A percentile compares a stretch with the other conserved stretches of the same genome.
Conservation (phyloP, 2,329 filamentous ascomycete species). For the Talaromyces funiculosus region DNA sequence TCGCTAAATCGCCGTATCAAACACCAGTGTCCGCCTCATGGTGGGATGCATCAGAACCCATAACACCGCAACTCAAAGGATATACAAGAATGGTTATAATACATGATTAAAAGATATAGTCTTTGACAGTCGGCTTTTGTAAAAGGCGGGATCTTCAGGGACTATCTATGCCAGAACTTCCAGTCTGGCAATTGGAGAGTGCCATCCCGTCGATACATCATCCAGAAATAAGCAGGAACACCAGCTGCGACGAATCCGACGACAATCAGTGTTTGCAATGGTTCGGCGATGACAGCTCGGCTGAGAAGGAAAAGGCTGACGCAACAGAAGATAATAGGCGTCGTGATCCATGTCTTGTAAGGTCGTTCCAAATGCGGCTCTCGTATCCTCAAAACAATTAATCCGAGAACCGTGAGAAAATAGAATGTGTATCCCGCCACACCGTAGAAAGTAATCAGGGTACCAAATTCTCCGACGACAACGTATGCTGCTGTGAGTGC, state of each 20-base stretch:
- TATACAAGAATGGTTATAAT: background rate
- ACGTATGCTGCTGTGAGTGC: slow-evolving; percentile 71
- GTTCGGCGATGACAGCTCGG: slow-evolving; percentile 83
- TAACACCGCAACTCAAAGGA: background rate
- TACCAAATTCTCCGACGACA: slow-evolving; percentile 80
- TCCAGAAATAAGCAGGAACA: slow-evolving; percentile 83
- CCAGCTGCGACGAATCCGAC: slow-evolving; percentile 77
- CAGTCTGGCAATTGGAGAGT: slow-evolving; percentile 29
- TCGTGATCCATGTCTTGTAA: slow-evolving; percentile 94
- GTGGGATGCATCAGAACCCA: slow-evolving; percentile 7
- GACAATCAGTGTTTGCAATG: slow-evolving; percentile 82
- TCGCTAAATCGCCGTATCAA: slow-evolving; percentile 6
- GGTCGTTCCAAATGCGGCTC: slow-evolving; percentile 85
- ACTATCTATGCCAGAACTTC: slow-evolving; percentile 42
- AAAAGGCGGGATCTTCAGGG: no score
- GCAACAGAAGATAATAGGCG: slow-evolving; percentile 96
- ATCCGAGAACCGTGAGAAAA: slow-evolving; percentile 86
- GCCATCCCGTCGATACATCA: slow-evolving; percentile 62
- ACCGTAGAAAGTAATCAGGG: slow-evolving; percentile 92
- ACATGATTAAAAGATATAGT: background rate
- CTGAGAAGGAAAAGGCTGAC: slow-evolving; percentile 89
- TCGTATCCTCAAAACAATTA: slow-evolving; percentile 81
- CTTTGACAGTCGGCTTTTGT: background rate
- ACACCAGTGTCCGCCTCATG: slow-evolving; percentile 2
- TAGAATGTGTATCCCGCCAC: slow-evolving; percentile 97